phyloP scores from a whole-genome alignment of 257 asterid species.

The Nicotiana sylvestris region DNA sequence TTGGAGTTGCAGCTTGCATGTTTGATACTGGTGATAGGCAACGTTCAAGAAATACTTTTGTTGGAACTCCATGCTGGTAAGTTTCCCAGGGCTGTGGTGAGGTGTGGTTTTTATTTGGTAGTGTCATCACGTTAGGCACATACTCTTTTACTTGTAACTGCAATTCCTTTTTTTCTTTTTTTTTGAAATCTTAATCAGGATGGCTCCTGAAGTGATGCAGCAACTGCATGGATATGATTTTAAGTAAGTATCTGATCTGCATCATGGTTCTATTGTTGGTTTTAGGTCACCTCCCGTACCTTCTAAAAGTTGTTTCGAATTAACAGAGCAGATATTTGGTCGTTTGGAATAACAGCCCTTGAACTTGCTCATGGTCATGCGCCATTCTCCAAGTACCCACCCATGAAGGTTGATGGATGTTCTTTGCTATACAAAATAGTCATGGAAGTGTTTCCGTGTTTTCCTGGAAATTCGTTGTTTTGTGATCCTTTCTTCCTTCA shows the following conservation, averaged over 20 bases:
- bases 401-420: constrained; percentile 75
- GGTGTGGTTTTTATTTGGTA: constrained; percentile 3
- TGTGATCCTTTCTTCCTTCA: constrained; percentile 19
- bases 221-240: constrained; percentile 98
- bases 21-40: constrained; percentile 97
- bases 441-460: constrained; percentile 6
- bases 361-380: constrained; percentile 99
- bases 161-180: neutral
- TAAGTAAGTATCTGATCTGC: constrained; percentile 51
- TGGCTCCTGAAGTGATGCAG: constrained; percentile 99
- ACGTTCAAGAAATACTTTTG: constrained; percentile 95
- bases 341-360: constrained; percentile 96
- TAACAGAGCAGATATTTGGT: constrained; percentile 99
- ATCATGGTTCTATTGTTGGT: neutral
- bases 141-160: constrained; percentile 1
- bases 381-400: constrained; percentile 97
- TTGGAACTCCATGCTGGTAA: constrained; percentile 99
- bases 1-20: constrained; percentile 98
- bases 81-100: constrained; percentile 1
- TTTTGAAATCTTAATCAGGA: constrained; percentile 46
- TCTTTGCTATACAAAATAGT: constrained; percentile 7
- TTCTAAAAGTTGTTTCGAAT: constrained; percentile 26
- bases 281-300: constrained; percentile 9
- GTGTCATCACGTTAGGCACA: neutral
- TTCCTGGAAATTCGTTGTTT: neutral